Evolutionary conservation across 192 early-diverging fungal species (phyloP).

Genomic region (Rhizophagus prolifer): DNA sequence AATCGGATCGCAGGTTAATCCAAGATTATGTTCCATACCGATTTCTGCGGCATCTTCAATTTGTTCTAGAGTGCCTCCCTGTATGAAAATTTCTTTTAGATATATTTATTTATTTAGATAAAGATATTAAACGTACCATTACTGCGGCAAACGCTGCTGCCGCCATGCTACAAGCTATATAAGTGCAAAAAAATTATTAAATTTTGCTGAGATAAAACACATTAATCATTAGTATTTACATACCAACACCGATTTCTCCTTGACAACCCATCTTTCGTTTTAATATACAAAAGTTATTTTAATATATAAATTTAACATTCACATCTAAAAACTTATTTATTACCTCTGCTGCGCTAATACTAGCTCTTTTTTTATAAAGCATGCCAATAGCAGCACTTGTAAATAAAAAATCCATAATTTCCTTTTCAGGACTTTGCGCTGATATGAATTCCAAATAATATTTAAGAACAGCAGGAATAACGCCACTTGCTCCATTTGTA

Average conservation of each 20-base stretch:
- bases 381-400: slow-evolving; percentile 94
- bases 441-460: slow-evolving; percentile 96
- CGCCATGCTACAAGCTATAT: slow-evolving; percentile 86
- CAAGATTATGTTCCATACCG: slow-evolving; percentile 89
- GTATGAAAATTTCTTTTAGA: neutral
- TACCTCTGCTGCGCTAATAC: slow-evolving; percentile 85
- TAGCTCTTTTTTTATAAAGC: slow-evolving; percentile 94
- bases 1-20: slow-evolving; percentile 86
- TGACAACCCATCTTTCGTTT: slow-evolving; percentile 81
- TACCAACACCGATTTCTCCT: slow-evolving; percentile 90
- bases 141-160: slow-evolving; percentile 94
- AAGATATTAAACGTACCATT: slow-evolving; percentile 54
- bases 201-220: too few species aligned
- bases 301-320: too few species aligned
- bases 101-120: neutral
- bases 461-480: slow-evolving; percentile 92
- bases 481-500: slow-evolving; percentile 91
- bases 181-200: neutral
- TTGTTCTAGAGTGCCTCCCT: slow-evolving; percentile 17
- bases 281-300: neutral
- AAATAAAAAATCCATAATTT: slow-evolving; percentile 89
- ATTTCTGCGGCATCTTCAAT: slow-evolving; percentile 97
- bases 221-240: neutral
- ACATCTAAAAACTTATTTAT: neutral
- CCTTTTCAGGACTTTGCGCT: slow-evolving; percentile 69